Percentiles rank a stretch among this genome's conserved stretches.
Conservation (phyloP, 139 green algal species). For the Protoeuglena noctilucae region DNA sequence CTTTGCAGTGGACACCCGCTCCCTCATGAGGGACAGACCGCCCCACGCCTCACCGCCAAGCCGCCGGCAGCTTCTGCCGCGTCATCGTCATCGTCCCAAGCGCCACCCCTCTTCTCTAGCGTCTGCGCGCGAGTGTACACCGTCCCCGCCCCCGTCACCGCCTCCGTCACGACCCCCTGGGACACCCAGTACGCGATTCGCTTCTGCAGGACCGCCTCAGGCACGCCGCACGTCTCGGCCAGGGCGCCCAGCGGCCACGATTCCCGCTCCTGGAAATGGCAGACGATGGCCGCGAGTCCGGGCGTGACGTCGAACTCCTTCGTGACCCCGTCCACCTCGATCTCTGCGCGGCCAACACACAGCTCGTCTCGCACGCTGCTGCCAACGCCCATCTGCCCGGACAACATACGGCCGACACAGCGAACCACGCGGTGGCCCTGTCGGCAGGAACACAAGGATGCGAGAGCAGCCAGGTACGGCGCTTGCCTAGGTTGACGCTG, state of each 20-base stretch:
- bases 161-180: not conserved
- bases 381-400: not conserved
- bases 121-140: no score
- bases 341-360: no score
- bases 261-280: constrained; percentile 40
- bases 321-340: constrained; percentile 6
- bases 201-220: not conserved
- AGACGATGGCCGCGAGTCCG: constrained; percentile 57
- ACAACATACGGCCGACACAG: not conserved
- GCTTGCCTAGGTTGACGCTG: constrained; percentile 37
- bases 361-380: not conserved
- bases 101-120: not conserved
- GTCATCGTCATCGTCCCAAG: not conserved
- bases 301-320: constrained; percentile 38
- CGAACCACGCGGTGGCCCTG: not conserved
- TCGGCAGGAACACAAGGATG: not conserved
- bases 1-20: not conserved
- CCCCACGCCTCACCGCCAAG: not conserved
- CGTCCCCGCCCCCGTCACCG: not conserved
- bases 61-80: not conserved
- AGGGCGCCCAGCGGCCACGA: constrained; percentile 3
- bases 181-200: constrained; percentile 3
- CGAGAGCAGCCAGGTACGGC: not conserved
- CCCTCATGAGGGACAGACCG: constrained; percentile 6
- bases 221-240: constrained; percentile 12